Evolutionary conservation across 257 asterid species (phyloP).

Genomic region (Verbascum thapsus): DNA sequence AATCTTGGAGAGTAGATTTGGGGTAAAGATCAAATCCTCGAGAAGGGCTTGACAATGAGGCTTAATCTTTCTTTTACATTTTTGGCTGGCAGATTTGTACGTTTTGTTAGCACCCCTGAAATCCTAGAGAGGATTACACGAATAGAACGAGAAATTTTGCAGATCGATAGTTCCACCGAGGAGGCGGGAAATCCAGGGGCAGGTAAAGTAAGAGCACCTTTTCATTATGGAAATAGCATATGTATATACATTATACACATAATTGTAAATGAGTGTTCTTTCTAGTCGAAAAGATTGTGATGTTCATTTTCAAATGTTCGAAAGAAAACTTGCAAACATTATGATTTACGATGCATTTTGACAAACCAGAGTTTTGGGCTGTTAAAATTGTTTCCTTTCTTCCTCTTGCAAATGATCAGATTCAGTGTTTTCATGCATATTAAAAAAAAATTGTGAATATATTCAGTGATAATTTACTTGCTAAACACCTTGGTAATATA

Average conservation of each 20-base stretch:
- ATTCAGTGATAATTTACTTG: conserved; percentile 6
- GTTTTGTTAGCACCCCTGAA: conserved; percentile 87
- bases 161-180: conserved; percentile 64
- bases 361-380: not conserved
- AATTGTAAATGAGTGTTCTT: not conserved
- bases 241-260: not conserved
- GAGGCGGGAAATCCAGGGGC: conserved; percentile 42
- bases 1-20: conserved; percentile 11
- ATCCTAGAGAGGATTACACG: conserved; percentile 76
- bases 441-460: conserved; percentile 4
- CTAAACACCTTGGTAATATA: conserved; percentile 20
- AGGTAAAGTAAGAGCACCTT: conserved; percentile 35
- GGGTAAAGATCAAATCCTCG: conserved; percentile 15
- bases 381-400: too few species aligned
- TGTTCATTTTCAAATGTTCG: too few species aligned
- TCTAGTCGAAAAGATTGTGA: too few species aligned
- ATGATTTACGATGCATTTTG: conserved; percentile 19
- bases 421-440: conserved; percentile 19
- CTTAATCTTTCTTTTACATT: too few species aligned
- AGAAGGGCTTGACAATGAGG: too few species aligned
- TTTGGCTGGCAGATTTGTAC: conserved; percentile 76
- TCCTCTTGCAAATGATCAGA: too few species aligned
- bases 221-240: not conserved
- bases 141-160: conserved; percentile 69
- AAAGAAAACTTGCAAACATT: not conserved